Evolutionary conservation across 495 filamentous ascomycete species (phyloP).

Genomic region (Penicillium coffeae): DNA sequence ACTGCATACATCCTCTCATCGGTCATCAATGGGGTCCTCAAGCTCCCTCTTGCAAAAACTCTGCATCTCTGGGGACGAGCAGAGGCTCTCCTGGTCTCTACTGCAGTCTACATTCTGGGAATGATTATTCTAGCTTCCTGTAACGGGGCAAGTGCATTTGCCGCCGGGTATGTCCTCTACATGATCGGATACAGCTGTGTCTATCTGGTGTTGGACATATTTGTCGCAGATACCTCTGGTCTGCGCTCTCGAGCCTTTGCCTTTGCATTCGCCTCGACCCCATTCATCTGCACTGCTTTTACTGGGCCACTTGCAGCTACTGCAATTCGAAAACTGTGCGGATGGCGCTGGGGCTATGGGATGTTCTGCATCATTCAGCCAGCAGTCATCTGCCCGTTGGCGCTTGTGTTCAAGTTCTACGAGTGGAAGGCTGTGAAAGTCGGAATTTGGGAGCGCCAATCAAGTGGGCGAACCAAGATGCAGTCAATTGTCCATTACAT

Average conservation of each 20-base stretch:
- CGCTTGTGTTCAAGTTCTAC: conserved; percentile 49
- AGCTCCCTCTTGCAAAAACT: conserved; percentile 64
- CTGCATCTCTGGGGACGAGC: conserved; percentile 63
- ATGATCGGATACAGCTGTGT: conserved; percentile 56
- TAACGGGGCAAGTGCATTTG: conserved; percentile 41
- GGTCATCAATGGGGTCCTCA: conserved; percentile 63
- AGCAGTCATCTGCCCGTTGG: conserved; percentile 48
- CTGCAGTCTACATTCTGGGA: conserved; percentile 34
- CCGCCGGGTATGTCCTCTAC: conserved; percentile 52
- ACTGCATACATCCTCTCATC: conserved; percentile 34
- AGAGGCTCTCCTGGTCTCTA: conserved; percentile 47
- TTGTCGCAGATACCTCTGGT: conserved; percentile 62
- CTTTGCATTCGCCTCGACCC: conserved; percentile 57
- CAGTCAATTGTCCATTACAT: conserved; percentile 51
- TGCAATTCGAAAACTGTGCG: conserved; percentile 43
- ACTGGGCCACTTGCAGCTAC: conserved; percentile 32
- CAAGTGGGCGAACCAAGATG: conserved; percentile 41
- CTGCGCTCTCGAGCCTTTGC: conserved; percentile 60
- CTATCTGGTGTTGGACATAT: conserved; percentile 53
- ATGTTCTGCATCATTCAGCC: conserved; percentile 57
- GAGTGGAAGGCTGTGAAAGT: conserved; percentile 52
- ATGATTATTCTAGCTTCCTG: conserved; percentile 47
- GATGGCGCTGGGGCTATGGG: conserved; percentile 64
- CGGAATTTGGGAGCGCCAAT: conserved; percentile 29
- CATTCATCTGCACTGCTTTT: conserved; percentile 50